phyloP scores from a whole-genome alignment of 768 basidiomycete genomes.

The Auriscalpium orientale region DNA sequence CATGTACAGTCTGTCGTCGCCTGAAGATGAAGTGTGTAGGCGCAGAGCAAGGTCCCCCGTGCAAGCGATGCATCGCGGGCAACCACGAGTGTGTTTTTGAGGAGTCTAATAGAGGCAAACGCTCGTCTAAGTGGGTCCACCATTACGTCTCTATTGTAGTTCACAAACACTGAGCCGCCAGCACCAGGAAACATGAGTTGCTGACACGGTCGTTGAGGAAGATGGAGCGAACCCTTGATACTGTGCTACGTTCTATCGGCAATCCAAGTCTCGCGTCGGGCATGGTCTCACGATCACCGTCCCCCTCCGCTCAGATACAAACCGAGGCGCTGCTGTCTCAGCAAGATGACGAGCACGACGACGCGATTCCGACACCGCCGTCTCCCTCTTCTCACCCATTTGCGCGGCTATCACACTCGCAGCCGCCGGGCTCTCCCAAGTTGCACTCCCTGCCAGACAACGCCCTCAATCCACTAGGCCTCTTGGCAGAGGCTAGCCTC shows the following conservation, averaged over 20 bases:
- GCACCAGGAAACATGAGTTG: slow-evolving; percentile 72
- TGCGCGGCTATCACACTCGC: slow-evolving; percentile 1
- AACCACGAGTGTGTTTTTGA: slow-evolving; percentile 94
- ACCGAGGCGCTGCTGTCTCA: slow-evolving; percentile 13
- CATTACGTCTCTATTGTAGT: slow-evolving; percentile 8
- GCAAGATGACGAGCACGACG: neutral
- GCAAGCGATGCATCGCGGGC: slow-evolving; percentile 75
- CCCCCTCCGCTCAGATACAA: slow-evolving; percentile 35
- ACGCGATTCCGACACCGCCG: slow-evolving; percentile 9
- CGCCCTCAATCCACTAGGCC: slow-evolving; percentile 82
- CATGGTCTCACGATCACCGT: slow-evolving; percentile 77
- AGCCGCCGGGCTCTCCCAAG: slow-evolving; percentile 58
- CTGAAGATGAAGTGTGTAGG: slow-evolving; percentile 93
- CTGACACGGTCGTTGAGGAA: slow-evolving; percentile 76
- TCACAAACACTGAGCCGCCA: slow-evolving; percentile 21
- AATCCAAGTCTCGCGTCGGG: slow-evolving; percentile 74
- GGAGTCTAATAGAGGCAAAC: slow-evolving; percentile 92
- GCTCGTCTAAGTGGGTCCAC: slow-evolving; percentile 62
- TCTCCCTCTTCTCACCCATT: slow-evolving; percentile 11
- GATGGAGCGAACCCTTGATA: slow-evolving; percentile 91
- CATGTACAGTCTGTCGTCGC: slow-evolving; percentile 86
- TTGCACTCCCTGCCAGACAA: slow-evolving; percentile 91
- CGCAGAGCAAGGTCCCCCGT: slow-evolving; percentile 85
- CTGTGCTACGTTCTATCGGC: slow-evolving; percentile 81
- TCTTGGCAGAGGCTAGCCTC: slow-evolving; percentile 85